phyloP scores from a whole-genome alignment of 495 filamentous ascomycete genomes.

The Lichenothelia convexa region DNA sequence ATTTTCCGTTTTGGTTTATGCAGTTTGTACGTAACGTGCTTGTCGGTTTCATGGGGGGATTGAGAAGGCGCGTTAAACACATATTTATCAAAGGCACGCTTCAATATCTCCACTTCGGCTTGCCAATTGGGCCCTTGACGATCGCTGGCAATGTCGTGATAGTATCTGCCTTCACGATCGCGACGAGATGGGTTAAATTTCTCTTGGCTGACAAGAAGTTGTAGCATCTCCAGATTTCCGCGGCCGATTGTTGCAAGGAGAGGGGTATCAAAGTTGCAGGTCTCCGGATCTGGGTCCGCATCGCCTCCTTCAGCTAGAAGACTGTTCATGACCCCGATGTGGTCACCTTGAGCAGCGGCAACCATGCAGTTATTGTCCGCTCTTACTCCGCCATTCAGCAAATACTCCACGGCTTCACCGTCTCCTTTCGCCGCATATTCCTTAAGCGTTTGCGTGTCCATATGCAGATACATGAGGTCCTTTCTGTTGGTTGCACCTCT shows the following conservation, averaged over 20 bases:
- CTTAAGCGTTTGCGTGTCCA: constrained; percentile 42
- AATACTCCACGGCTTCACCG: constrained; percentile 54
- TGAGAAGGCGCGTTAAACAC: too few species aligned
- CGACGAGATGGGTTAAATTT: constrained; percentile 62
- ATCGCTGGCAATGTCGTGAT: constrained; percentile 66
- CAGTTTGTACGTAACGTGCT: too few species aligned
- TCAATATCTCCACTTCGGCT: constrained; percentile 67
- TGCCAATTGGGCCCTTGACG: constrained; percentile 76
- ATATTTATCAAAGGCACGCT: constrained; percentile 56
- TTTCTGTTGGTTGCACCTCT: neutral
- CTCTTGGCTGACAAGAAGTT: constrained; percentile 58
- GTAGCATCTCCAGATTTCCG: constrained; percentile 66
- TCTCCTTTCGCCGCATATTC: constrained; percentile 73
- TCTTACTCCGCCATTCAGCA: constrained; percentile 55
- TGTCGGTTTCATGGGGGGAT: too few species aligned
- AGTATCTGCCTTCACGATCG: constrained; percentile 46
- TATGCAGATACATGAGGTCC: constrained; percentile 6
- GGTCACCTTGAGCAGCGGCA: constrained; percentile 80
- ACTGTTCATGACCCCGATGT: constrained; percentile 68
- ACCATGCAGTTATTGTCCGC: constrained; percentile 75
- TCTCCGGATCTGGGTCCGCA: constrained; percentile 60
- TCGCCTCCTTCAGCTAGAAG: constrained; percentile 57
- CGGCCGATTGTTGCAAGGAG: constrained; percentile 89
- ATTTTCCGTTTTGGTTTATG: too few species aligned
- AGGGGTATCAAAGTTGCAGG: constrained; percentile 51